Conservation (phyloP, 257 asterid genomes). For the Nemophila menziesii region DNA sequence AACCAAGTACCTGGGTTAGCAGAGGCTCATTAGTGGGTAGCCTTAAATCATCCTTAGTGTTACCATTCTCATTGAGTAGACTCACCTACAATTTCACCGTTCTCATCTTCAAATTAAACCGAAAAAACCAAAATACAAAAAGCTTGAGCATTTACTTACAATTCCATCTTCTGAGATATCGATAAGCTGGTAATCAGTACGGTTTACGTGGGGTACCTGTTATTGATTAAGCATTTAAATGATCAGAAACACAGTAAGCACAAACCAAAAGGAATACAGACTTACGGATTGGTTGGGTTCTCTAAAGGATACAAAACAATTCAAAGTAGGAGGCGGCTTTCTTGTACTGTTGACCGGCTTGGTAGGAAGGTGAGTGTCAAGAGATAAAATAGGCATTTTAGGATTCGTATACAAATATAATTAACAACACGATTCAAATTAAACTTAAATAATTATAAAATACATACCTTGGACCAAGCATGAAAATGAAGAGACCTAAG, state of each 20-base stretch:
- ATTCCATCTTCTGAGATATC: slow-evolving; percentile 96
- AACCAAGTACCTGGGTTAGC: slow-evolving; percentile 47
- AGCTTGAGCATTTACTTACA: slow-evolving; percentile 26
- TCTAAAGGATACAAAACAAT: too few species aligned
- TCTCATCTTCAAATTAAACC: slow-evolving; percentile 1
- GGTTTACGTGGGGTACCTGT: slow-evolving; percentile 88
- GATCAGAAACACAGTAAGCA: too few species aligned
- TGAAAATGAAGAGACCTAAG: slow-evolving; percentile 83
- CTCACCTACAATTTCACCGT: slow-evolving; percentile 44
- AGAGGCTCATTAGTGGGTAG: slow-evolving; percentile 75
- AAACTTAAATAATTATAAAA: too few species aligned
- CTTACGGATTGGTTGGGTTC: too few species aligned
- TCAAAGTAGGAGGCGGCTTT: too few species aligned
- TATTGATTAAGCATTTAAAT: background rate
- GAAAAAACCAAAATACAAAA: background rate
- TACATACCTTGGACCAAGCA: slow-evolving; percentile 77
- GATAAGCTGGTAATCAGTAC: slow-evolving; percentile 84
- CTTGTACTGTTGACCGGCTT: too few species aligned
- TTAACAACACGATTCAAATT: too few species aligned
- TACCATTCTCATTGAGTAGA: slow-evolving; percentile 70
- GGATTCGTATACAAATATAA: too few species aligned
- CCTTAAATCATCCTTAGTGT: slow-evolving; percentile 85
- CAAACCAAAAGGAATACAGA: too few species aligned
- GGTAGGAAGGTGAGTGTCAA: too few species aligned
- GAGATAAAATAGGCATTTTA: too few species aligned